A percentile compares a stretch with the other conserved stretches of the same genome.
Conservation (phyloP, 139 green algal species). For the Spirogloea muscicola region DNA sequence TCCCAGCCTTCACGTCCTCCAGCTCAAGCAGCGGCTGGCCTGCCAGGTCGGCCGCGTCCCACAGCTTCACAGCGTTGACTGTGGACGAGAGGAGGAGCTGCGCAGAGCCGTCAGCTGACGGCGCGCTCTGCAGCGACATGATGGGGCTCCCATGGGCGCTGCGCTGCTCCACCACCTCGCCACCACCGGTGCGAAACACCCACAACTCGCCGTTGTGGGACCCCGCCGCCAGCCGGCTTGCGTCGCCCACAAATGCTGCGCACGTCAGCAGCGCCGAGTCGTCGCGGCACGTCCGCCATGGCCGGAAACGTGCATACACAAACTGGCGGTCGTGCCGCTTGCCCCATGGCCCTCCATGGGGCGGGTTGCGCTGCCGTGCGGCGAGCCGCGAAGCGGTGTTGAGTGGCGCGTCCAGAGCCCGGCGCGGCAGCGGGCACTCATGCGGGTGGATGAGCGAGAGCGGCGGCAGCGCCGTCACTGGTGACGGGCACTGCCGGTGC, state of each 20-base stretch:
- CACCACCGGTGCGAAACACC: neutral
- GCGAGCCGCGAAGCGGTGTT: conserved; percentile 48
- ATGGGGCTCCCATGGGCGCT: too few species aligned
- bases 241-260: conserved; percentile 52
- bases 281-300: conserved; percentile 56
- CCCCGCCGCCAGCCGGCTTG: conserved; percentile 18
- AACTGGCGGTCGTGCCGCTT: conserved; percentile 51
- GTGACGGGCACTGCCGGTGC: conserved; percentile 57
- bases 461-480: conserved; percentile 63
- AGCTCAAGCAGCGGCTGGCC: conserved; percentile 34
- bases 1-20: conserved; percentile 14
- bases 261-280: conserved; percentile 47
- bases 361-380: conserved; percentile 41
- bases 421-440: conserved; percentile 42
- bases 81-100: conserved; percentile 55
- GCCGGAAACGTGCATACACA: conserved; percentile 65
- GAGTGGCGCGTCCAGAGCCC: conserved; percentile 55
- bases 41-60: conserved; percentile 50
- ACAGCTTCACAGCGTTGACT: conserved; percentile 62
- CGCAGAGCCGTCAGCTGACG: neutral
- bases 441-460: conserved; percentile 56
- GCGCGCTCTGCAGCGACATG: too few species aligned
- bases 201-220: neutral
- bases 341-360: conserved; percentile 55
- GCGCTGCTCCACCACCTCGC: too few species aligned